Conservation (phyloP, 129 eudicot genomes). For the Glebionis coronaria region DNA sequence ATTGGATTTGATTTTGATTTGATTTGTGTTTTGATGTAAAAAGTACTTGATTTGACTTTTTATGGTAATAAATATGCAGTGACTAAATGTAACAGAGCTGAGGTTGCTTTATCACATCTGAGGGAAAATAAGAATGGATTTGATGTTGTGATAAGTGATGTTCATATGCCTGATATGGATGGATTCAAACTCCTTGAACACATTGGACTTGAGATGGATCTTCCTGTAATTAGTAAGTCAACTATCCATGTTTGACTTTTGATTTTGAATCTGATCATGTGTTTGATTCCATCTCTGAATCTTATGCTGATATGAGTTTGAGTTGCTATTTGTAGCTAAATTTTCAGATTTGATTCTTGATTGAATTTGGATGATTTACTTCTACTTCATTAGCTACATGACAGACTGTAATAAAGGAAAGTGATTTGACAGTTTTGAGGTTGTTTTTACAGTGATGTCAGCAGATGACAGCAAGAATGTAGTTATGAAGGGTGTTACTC, state of each 20-base stretch:
- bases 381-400: background rate
- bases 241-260: constrained; percentile 22
- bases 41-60: constrained; percentile 11
- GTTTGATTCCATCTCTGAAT: background rate
- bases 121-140: constrained; percentile 54
- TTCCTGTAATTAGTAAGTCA: constrained; percentile 68
- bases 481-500: constrained; percentile 67
- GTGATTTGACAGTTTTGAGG: constrained; percentile 2
- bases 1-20: background rate
- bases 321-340: constrained; percentile 1
- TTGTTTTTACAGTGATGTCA: constrained; percentile 49
- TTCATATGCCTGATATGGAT: constrained; percentile 77
- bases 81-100: constrained; percentile 52
- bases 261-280: background rate
- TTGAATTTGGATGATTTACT: background rate
- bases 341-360: background rate
- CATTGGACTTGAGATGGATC: constrained; percentile 70
- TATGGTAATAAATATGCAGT: constrained; percentile 32
- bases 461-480: constrained; percentile 60
- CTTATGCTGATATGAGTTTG: background rate
- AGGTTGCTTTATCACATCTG: constrained; percentile 41
- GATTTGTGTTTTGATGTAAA: constrained; percentile 4
- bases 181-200: constrained; percentile 74
- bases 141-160: constrained; percentile 70
- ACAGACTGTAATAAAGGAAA: background rate